A percentile compares a stretch with the other conserved stretches of the same genome.
These are phyloP conservation scores for Fusarium sp. DNA, from an alignment of 2,329 filamentous ascomycete genomes.

Conservation along the genomic window DNA sequence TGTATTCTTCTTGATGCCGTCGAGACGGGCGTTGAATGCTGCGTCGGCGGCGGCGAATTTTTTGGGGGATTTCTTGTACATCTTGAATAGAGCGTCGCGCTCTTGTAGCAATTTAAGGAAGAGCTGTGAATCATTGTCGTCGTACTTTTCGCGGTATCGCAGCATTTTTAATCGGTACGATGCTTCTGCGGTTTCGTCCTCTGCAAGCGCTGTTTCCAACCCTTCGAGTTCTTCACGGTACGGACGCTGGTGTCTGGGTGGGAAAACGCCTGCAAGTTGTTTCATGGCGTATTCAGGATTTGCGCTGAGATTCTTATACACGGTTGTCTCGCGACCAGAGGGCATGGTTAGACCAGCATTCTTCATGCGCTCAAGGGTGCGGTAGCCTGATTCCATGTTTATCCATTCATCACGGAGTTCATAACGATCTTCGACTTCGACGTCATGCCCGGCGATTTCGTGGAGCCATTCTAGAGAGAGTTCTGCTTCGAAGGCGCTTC, in stretches of 20 bases:
- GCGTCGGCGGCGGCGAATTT: constrained; percentile 49
- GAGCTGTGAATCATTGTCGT: constrained; percentile 30
- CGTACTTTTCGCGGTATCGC: constrained; percentile 46
- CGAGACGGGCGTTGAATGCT: constrained; percentile 54
- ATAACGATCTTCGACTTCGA: constrained; percentile 44
- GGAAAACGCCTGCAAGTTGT: constrained; percentile 48
- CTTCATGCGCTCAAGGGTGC: constrained; percentile 61
- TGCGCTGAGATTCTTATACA: constrained; percentile 39
- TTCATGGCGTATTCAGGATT: constrained; percentile 41
- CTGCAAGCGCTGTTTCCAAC: constrained; percentile 50
- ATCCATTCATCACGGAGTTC: constrained; percentile 61
- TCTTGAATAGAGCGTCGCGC: constrained; percentile 44
- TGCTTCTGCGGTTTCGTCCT: not conserved
- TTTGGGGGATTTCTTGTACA: constrained; percentile 31
- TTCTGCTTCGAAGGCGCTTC: constrained; percentile 70
- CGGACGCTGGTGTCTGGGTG: constrained; percentile 53
- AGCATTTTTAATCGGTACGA: constrained; percentile 47
- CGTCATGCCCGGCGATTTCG: constrained; percentile 65
- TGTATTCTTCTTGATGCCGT: constrained; percentile 50
- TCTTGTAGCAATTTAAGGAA: constrained; percentile 53
- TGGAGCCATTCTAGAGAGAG: constrained; percentile 69
- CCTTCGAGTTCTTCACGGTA: constrained; percentile 58
- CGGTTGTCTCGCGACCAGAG: constrained; percentile 55
- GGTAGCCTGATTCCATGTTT: constrained; percentile 59
- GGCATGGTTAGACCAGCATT: constrained; percentile 59